Evolutionary conservation across 306 rosid genomes (phyloP), one percentile per base, ranked within the genome.

Genomic region (Gynostemma pentaphyllum): DNA sequence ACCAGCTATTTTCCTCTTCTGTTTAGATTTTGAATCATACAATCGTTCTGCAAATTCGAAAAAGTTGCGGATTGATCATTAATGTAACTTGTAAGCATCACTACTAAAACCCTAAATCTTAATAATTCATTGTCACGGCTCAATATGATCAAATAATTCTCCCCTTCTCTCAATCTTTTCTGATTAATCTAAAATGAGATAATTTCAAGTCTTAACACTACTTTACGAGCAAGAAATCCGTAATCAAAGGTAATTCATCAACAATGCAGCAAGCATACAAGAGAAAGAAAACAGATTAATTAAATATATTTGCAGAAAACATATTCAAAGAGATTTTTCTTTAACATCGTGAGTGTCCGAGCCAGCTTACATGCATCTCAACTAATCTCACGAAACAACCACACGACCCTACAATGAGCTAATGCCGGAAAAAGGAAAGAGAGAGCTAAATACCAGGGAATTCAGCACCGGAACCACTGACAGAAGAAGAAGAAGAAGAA

Each of bases 1-100:
- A n/a, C 97, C 96, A 51, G 89, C 96, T 69, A 87, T 77, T 41
- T 66, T 66, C 66, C 73, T 78, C 75, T 64, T 79, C 79, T 69
- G 68, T 77, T 75, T 79, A 45, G 72, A 62, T 74, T 54, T 75
- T 27, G 61, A 73, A 73, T 76, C 96, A 79, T 60, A 48, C 75
- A 78, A 69, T 71, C 66, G 86, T 70, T 69, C 97, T 87, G 81
- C 3, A 62, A 30, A 74, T 36, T 47, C 28, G 13, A 26, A 47
- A 54, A 66, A 52, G 53, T 53, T 71, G 67, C 47, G 39, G 11
- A 67, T 23, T 19, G 55, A 50, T n/a, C 24, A 44, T 28, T 19
- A n/a, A n/a, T 34, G 36, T 28, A n/a, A n/a, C n/a, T n/a, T n/a
- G 46, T 36, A 4, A 22, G 52, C 34, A 59, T 37, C 32, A 69